A percentile compares a stretch with the other conserved stretches of the same genome.
Evolutionary conservation across 2,329 filamentous ascomycete species (phyloP).

Genomic region (Botrytis galanthina): DNA sequence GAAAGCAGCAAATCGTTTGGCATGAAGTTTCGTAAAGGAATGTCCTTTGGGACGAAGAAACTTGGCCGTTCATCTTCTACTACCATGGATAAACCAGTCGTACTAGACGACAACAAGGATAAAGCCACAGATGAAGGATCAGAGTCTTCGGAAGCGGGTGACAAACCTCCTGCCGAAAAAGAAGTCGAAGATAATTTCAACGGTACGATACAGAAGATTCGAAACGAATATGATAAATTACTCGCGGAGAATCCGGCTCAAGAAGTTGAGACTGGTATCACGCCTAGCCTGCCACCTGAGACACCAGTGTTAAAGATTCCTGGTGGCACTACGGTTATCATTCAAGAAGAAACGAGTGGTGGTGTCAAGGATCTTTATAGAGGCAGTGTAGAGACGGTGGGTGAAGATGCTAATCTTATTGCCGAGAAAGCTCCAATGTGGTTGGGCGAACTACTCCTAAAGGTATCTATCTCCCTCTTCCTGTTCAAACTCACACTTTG

Average conservation of each 20-base stretch:
- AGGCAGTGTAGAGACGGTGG: slow-evolving; percentile 77
- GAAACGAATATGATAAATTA: slow-evolving; percentile 69
- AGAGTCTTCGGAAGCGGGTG: slow-evolving; percentile 54
- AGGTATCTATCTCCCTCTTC: slow-evolving; percentile 45
- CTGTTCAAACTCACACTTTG: background rate
- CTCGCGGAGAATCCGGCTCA: slow-evolving; percentile 54
- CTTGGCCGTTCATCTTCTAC: slow-evolving; percentile 67
- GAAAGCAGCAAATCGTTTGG: slow-evolving; percentile 65
- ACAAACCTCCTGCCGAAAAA: slow-evolving; percentile 65
- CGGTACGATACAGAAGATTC: slow-evolving; percentile 71
- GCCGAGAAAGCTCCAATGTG: slow-evolving; percentile 87
- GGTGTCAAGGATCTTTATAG: slow-evolving; percentile 84
- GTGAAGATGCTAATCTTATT: slow-evolving; percentile 74
- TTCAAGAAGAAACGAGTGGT: slow-evolving; percentile 66
- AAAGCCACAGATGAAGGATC: slow-evolving; percentile 67
- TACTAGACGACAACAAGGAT: slow-evolving; percentile 76
- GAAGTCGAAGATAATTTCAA: slow-evolving; percentile 73
- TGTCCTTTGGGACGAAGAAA: slow-evolving; percentile 81
- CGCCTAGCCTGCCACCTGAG: slow-evolving; percentile 68
- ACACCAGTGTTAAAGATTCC: slow-evolving; percentile 75
- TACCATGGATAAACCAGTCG: slow-evolving; percentile 68
- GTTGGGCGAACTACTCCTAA: slow-evolving; percentile 83
- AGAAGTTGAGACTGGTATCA: slow-evolving; percentile 60
- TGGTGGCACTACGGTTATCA: slow-evolving; percentile 62
- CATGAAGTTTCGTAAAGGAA: slow-evolving; percentile 72